A percentile compares a stretch with the other conserved stretches of the same genome.
phyloP scores from a whole-genome alignment of 345 rosid species.

The Nephelium lappaceum region DNA sequence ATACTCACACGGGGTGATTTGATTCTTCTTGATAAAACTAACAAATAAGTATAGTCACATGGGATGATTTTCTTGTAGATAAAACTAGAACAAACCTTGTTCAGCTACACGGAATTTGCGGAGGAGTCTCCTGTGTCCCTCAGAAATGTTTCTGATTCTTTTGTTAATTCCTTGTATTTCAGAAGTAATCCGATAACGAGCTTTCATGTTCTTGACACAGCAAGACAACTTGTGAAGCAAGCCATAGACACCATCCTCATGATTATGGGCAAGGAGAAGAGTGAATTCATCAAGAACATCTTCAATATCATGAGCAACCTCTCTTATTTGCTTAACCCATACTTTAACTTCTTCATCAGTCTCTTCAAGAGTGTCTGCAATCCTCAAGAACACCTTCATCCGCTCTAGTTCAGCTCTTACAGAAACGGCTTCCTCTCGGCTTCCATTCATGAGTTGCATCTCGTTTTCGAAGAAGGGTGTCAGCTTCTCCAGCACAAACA shows the following conservation, averaged over 20 bases:
- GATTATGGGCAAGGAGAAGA: constrained; percentile 25
- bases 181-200: constrained; percentile 19
- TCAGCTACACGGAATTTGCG: no score
- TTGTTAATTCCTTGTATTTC: constrained; percentile 26
- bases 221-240: constrained; percentile 16
- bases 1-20: no score
- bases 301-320: constrained; percentile 35
- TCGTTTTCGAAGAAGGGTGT: constrained; percentile 25
- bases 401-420: constrained; percentile 29
- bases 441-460: constrained; percentile 17
- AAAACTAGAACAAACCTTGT: no score
- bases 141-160: no score
- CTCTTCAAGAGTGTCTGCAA: constrained; percentile 30
- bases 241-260: constrained; percentile 17
- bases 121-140: no score
- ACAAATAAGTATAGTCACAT: no score
- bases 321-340: constrained; percentile 41
- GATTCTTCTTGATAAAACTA: no score
- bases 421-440: constrained; percentile 21
- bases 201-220: constrained; percentile 29
- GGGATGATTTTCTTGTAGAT: no score
- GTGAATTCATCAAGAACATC: constrained; percentile 41
- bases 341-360: constrained; percentile 21
- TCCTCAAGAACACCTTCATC: constrained; percentile 30
- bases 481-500: constrained; percentile 30